Base-by-base conservation (phyloP, 345 rosid species). In the Hypericum androsaemum region DNA sequence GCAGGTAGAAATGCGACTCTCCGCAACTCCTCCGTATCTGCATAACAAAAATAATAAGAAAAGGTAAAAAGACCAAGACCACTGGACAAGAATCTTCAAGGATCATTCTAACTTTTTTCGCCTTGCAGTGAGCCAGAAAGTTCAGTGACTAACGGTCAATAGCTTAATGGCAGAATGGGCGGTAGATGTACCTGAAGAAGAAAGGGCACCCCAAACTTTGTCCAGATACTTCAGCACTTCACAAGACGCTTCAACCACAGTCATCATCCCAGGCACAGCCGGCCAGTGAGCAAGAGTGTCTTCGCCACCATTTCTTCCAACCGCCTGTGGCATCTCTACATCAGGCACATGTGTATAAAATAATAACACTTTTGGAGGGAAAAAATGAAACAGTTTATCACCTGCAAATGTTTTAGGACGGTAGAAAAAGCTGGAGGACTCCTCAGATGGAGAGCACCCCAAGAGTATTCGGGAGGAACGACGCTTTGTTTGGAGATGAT, bases 281-380 rank as follows among this genome's bases (percentile, higher is more conserved):
- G 97, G 94, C 97, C 95, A 89, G 66, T 89, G 95, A 77, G 94
- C 84, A 70, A 86, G 94, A 52, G 97, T 80, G 65, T 89, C 95
- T 75, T 80, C 97, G 69, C 97, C 97, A 47, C 89, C 80, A 75
- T 81, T 81, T 72, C 73, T 74, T 50, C 97, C 95, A 51, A 80
- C 83, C 43, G 72, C 73, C 97, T 86, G 73, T 7, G 69, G 50
- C 41, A 56, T 45, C 54, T 61, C 45, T 43, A 52, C 22, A 32
- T 63, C 40, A 67, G 69, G 35, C 57, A 55, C 48, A 63, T 50
- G 8, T 53, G 6, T 37, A 41, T 50, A 48, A 43, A 35, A 49
- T 43, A 11, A 37, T n/a, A 64, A 11, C 12, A 41, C 49, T 43
- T 40, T 50, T n/a, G 10, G 40, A 52, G 9, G 37, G 11, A 57